Evolutionary conservation across 1,139 yeast genomes (phyloP).

Genomic region (Saccharomyces pastorianus): DNA sequence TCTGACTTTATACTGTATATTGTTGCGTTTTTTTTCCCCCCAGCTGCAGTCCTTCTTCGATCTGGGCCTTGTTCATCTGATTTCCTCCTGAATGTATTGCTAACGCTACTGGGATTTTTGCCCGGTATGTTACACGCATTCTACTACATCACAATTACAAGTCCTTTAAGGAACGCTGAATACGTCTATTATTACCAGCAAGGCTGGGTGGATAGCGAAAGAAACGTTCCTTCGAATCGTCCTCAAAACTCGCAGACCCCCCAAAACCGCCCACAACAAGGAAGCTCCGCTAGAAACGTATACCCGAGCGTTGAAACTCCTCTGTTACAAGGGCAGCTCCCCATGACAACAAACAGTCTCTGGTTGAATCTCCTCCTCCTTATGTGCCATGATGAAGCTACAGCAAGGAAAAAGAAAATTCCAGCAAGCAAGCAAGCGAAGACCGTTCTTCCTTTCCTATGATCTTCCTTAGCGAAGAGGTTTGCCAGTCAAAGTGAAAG

Average conservation of each 20-base stretch:
- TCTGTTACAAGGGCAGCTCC: background rate
- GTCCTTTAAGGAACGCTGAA: slow-evolving; percentile 24
- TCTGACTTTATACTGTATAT: slow-evolving; percentile 28
- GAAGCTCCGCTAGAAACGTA: background rate
- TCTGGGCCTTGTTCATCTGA: slow-evolving; percentile 30
- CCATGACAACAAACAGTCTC: background rate
- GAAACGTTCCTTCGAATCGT: slow-evolving; percentile 3
- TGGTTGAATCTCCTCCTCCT: background rate
- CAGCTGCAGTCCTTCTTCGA: slow-evolving; percentile 28
- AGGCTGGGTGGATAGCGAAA: slow-evolving; percentile 29
- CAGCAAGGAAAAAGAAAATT: background rate
- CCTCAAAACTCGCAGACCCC: background rate
- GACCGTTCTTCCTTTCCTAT: background rate
- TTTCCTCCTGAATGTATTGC: slow-evolving; percentile 61
- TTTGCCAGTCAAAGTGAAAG: background rate
- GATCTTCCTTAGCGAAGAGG: background rate
- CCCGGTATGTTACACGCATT: slow-evolving; percentile 75
- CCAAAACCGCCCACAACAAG: background rate
- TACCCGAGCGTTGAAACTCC: background rate
- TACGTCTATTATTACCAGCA: slow-evolving; percentile 24
- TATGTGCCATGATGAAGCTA: background rate
- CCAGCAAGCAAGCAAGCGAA: background rate
- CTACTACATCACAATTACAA: slow-evolving; percentile 36
- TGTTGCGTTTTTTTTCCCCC: slow-evolving; percentile 30
- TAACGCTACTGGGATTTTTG: slow-evolving; percentile 68